phyloP scores from a whole-genome alignment of 148 eudicot species.

The Nepenthes mirabilis region DNA sequence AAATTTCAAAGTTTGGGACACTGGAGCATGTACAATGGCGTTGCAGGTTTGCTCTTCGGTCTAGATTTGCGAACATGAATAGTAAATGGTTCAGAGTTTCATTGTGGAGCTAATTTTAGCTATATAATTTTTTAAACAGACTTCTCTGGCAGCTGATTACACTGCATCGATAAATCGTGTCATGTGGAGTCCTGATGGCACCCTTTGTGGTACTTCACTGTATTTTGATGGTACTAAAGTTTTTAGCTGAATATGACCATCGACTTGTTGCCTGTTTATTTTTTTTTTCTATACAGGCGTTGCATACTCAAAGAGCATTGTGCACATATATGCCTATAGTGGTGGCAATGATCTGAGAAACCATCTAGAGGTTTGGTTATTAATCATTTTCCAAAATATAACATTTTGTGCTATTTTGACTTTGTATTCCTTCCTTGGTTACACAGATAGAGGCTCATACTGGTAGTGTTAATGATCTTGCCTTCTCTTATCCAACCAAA shows the following conservation, averaged over 20 bases:
- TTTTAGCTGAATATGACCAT: neutral
- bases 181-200: conserved; percentile 78
- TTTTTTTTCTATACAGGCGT: conserved; percentile 39
- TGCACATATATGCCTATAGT: conserved; percentile 64
- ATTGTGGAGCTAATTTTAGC: conserved; percentile 3
- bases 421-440: conserved; percentile 1
- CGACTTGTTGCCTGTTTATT: neutral
- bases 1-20: conserved; percentile 87
- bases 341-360: conserved; percentile 48
- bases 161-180: conserved; percentile 67
- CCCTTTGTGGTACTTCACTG: conserved; percentile 39
- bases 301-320: conserved; percentile 87
- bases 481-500: conserved; percentile 71
- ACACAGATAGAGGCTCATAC: conserved; percentile 82
- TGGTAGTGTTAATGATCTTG: conserved; percentile 90
- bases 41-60: conserved; percentile 38
- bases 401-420: neutral
- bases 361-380: conserved; percentile 65
- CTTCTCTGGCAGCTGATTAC: conserved; percentile 45
- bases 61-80: neutral
- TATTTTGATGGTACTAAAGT: neutral
- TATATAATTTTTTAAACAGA: conserved; percentile 19
- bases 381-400: neutral
- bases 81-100: neutral
- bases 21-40: conserved; percentile 41